Conservation (phyloP, 2,329 filamentous ascomycete genomes). For the Cladosporium sp. region DNA sequence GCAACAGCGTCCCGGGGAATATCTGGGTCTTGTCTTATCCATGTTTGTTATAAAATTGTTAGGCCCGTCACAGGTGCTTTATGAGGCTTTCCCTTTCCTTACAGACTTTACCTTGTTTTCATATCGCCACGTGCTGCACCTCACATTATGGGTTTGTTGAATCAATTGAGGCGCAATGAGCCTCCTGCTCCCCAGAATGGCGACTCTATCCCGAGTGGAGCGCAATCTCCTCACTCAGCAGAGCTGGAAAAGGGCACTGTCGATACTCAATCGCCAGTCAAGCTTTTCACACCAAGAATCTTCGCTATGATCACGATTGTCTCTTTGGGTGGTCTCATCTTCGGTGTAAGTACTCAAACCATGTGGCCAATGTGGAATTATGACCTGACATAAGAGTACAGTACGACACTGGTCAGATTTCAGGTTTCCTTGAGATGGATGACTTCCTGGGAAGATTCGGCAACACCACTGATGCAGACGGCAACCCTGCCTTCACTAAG, state of each 20-base stretch:
- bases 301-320: conserved; percentile 33
- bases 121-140: neutral
- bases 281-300: conserved; percentile 25
- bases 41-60: neutral
- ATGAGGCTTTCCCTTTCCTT: neutral
- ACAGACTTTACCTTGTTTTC: neutral
- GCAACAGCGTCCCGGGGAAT: neutral
- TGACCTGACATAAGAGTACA: conserved; percentile 2
- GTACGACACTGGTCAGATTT: conserved; percentile 57
- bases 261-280: neutral
- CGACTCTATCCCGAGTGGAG: neutral
- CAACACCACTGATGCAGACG: conserved; percentile 19
- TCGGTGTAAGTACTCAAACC: conserved; percentile 20
- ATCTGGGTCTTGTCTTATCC: neutral
- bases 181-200: conserved; percentile 10
- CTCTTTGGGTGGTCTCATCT: conserved; percentile 35
- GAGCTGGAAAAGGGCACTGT: conserved; percentile 4
- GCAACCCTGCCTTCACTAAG: conserved; percentile 47
- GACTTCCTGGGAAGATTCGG: conserved; percentile 56
- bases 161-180: conserved; percentile 7
- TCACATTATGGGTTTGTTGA: neutral
- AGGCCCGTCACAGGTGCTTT: neutral
- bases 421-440: conserved; percentile 58
- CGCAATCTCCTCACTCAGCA: conserved; percentile 1
- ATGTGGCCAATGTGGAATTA: conserved; percentile 30